Base-by-base conservation (phyloP, 2,329 filamentous ascomycete species). In the Phaeosphaeriaceae sp. region DNA sequence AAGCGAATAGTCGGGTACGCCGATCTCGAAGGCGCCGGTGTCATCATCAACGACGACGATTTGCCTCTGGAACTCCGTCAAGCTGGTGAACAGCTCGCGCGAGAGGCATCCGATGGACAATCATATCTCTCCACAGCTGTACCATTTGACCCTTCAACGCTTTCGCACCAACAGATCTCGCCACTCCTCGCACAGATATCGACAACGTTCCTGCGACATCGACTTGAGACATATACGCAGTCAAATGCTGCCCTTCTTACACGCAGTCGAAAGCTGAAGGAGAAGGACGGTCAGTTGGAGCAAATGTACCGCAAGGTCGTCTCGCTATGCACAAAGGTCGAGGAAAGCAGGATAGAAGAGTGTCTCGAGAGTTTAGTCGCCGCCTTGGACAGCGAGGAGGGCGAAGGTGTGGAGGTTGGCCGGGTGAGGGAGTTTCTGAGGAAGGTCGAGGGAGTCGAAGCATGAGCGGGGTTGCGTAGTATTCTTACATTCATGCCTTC, bases 221-320 rank as follows among this genome's bases (percentile, higher is more conserved):
- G 90, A 7, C 82, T 93, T 21, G 85, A 87, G 43, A 91, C 91
- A 2, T 90, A 97, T 60, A 84, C 86, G 56, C 81, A 82, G 13
- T 89, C 93, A 49, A 92, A 93, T 47, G 83, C 85, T 44, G 82
- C 85, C 19, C 87, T 95, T 13, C 82, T 87, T 54, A 86, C 87
- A 52, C 87, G 90, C 67, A 89, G 93, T 1, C 85, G 86, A 19
- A 86, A 86, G 6, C 84, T 99, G 9, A 90, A 92, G 74, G 89
- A 90, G 28, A 89, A 91, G 59, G 94, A 92, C 68, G 89, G 89
- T 4, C 93, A 97, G 54, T 84, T 97, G 3, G 94, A 97, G 72
- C 84, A 90, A 65, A 93, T 95, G 78, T 97, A 97, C 75, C 87
- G 93, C 24, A 91, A 90, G 65, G 92, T 98, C 28, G 93, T 99